phyloP scores from a whole-genome alignment of 371 early-diverging fungal species.

The Dichotomocladium elegans region DNA sequence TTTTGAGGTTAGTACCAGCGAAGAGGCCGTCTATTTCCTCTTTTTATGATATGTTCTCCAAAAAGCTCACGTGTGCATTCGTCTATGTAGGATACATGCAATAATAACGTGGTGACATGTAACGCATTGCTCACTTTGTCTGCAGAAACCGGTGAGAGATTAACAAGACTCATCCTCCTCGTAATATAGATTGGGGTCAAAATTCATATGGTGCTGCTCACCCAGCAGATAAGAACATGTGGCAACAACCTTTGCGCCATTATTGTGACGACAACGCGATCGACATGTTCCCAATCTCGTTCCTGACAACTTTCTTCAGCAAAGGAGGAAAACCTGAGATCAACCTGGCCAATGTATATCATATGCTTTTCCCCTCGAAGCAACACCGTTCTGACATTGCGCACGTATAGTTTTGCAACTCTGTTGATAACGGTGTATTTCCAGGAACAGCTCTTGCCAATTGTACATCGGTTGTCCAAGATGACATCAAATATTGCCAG shows the following conservation, averaged over 20 bases:
- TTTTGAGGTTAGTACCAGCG: too few relatives aligned
- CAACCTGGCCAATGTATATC: slow-evolving; percentile 66
- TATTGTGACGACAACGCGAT: slow-evolving; percentile 64
- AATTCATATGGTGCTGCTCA: slow-evolving; percentile 49
- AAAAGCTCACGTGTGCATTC: too few relatives aligned
- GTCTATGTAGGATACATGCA: slow-evolving; percentile 39
- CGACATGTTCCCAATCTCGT: slow-evolving; percentile 63
- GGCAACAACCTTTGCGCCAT: slow-evolving; percentile 48
- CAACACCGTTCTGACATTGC: background rate
- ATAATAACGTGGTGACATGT: slow-evolving; percentile 40
- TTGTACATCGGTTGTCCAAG: slow-evolving; percentile 38
- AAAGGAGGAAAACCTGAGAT: slow-evolving; percentile 39
- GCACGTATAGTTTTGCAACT: slow-evolving; percentile 24
- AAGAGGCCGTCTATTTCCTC: too few relatives aligned
- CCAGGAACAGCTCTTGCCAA: slow-evolving; percentile 48
- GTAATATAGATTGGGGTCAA: slow-evolving; percentile 44
- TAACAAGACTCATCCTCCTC: background rate
- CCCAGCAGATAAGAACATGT: slow-evolving; percentile 17
- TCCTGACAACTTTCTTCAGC: slow-evolving; percentile 61
- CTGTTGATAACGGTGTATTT: slow-evolving; percentile 43
- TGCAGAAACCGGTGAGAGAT: background rate
- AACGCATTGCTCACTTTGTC: too few relatives aligned
- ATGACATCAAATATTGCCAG: slow-evolving; percentile 57
- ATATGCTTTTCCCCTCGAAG: too few relatives aligned
- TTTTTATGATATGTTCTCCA: too few relatives aligned